Conservation (phyloP, 148 eudicot species). For the Dianthus caryophyllus region DNA sequence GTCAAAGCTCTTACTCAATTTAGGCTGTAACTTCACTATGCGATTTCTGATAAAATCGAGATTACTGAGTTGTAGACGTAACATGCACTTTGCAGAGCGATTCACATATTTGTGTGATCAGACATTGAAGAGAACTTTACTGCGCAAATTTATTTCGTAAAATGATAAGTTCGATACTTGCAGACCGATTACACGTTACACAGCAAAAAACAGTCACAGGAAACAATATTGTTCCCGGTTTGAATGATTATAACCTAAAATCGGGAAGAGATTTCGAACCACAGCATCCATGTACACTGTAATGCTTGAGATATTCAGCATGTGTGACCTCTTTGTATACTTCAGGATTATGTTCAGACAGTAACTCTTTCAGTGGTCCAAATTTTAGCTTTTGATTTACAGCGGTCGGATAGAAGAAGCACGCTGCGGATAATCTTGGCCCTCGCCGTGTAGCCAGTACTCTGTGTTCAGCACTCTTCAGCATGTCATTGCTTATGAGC, state of each 20-base stretch:
- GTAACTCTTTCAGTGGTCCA: conserved; percentile 46
- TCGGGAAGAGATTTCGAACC: conserved; percentile 20
- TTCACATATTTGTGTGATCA: no score
- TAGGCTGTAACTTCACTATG: background rate
- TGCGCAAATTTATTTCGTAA: background rate
- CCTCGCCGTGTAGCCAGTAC: conserved; percentile 47
- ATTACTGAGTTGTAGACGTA: no score
- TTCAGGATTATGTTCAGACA: conserved; percentile 40
- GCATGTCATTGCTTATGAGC: conserved; percentile 50
- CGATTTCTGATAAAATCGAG: no score
- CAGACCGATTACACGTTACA: no score
- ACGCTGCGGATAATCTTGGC: conserved; percentile 53
- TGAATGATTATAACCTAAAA: conserved; percentile 8
- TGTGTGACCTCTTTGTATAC: conserved; percentile 37
- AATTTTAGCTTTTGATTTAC: conserved; percentile 25
- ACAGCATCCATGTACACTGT: conserved; percentile 15
- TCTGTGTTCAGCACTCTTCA: conserved; percentile 57
- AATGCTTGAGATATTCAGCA: conserved; percentile 29
- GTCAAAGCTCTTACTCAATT: conserved; percentile 14
- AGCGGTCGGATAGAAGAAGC: conserved; percentile 44
- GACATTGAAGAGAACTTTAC: background rate
- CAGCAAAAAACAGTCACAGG: no score
- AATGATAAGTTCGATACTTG: background rate
- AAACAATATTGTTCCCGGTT: background rate
- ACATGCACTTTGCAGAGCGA: no score